phyloP scores from a whole-genome alignment of 2,329 filamentous ascomycete species.

The Epichloe coenophiala region DNA sequence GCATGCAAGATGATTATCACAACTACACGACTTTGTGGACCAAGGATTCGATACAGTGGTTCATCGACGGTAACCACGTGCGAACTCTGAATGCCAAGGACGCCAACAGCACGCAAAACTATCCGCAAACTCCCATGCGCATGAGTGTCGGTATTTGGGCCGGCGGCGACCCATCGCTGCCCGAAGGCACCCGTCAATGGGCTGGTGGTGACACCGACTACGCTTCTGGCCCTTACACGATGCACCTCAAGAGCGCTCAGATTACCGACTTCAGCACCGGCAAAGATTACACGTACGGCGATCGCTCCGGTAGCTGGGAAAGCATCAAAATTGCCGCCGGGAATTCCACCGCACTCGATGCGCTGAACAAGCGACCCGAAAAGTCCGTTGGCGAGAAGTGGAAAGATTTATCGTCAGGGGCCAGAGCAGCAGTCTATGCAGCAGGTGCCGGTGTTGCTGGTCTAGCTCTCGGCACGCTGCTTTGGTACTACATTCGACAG shows the following conservation, averaged over 20 bases:
- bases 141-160: conserved; percentile 56
- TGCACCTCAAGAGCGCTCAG: conserved; percentile 52
- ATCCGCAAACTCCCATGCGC: conserved; percentile 66
- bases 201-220: conserved; percentile 59
- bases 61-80: conserved; percentile 53
- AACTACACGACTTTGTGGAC: conserved; percentile 72
- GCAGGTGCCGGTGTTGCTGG: conserved; percentile 29
- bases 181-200: conserved; percentile 50
- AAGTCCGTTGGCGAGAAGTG: conserved; percentile 40
- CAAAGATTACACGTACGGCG: conserved; percentile 52
- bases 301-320: conserved; percentile 45
- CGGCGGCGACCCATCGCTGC: conserved; percentile 41
- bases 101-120: conserved; percentile 48
- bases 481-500: conserved; percentile 43
- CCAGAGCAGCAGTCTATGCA: conserved; percentile 41
- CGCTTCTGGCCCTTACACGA: conserved; percentile 51
- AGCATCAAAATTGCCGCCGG: conserved; percentile 46
- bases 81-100: conserved; percentile 50
- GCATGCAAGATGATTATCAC: conserved; percentile 49
- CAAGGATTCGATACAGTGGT: conserved; percentile 49
- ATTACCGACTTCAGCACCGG: conserved; percentile 47
- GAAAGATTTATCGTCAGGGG: conserved; percentile 31
- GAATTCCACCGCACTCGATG: conserved; percentile 41
- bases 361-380: conserved; percentile 25
- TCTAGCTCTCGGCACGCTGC: conserved; percentile 25